Percentiles rank a stretch among this genome's conserved stretches.
Evolutionary conservation across 495 filamentous ascomycete species (phyloP).

Genomic region (Darksidea phi): DNA sequence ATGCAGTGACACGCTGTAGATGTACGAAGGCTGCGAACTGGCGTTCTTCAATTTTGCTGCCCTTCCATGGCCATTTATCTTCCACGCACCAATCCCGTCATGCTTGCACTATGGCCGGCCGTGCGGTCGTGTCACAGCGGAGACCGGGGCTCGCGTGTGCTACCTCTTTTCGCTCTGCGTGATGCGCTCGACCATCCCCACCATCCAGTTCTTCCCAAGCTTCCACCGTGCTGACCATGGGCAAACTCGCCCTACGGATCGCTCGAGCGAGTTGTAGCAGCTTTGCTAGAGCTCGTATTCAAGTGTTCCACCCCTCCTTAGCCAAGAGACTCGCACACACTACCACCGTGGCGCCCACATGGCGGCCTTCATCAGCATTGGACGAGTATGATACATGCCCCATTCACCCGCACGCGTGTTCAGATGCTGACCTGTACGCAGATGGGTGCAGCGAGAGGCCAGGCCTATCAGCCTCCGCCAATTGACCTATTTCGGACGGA

Average conservation of each 20-base stretch:
- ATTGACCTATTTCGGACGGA: constrained; percentile 90
- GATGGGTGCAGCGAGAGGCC: constrained; percentile 83
- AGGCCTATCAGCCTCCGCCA: constrained; percentile 85
- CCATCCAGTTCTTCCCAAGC: background rate
- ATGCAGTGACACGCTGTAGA: no score
- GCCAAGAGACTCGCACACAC: constrained; percentile 2
- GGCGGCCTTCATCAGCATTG: constrained; percentile 77
- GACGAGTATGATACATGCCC: constrained; percentile 67
- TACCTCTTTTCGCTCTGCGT: background rate
- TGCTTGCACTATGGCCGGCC: no score
- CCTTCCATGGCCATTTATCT: no score
- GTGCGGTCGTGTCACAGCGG: no score
- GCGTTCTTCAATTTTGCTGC: no score
- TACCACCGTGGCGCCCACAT: constrained; percentile 55
- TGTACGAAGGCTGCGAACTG: no score
- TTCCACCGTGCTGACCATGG: constrained; percentile 7
- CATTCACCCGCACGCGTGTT: background rate
- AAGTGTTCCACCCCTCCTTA: background rate
- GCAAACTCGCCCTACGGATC: background rate
- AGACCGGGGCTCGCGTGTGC: background rate
- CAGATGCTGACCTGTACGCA: constrained; percentile 42
- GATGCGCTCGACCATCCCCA: background rate
- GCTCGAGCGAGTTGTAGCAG: background rate
- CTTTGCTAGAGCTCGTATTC: constrained; percentile 3
- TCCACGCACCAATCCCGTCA: no score